Evolutionary conservation across 1,284 basidiomycete genomes (phyloP), one percentile per base, ranked within the genome.

Genomic region (Cystodermella granulosa): DNA sequence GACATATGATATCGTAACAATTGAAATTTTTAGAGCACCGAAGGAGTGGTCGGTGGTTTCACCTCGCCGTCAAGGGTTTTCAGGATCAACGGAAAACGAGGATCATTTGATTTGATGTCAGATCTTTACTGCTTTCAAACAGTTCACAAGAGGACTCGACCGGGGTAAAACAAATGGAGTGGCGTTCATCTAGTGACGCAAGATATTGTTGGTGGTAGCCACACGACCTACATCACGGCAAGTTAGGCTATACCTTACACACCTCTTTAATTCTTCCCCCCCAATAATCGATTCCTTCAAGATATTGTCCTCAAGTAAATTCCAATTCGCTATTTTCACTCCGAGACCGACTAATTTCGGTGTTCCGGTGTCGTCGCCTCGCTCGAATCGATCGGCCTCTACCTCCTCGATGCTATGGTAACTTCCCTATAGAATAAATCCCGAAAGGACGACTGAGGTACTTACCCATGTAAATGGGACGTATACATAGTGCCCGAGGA

Each of bases 141-240:
- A n/a, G n/a, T n/a, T n/a, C n/a, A n/a, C n/a, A n/a, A n/a, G n/a
- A n/a, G n/a, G n/a, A n/a, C n/a, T n/a, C n/a, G n/a, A n/a, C n/a
- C n/a, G n/a, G n/a, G n/a, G n/a, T n/a, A n/a, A n/a, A n/a, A n/a
- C n/a, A n/a, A n/a, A n/a, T n/a, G n/a, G n/a, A n/a, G n/a, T n/a
- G n/a, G n/a, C n/a, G n/a, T n/a, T n/a, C n/a, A n/a, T n/a, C n/a
- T n/a, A n/a, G n/a, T n/a, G n/a, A n/a, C n/a, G n/a, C n/a, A n/a
- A n/a, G n/a, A n/a, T n/a, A n/a, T n/a, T n/a, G n/a, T n/a, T 55
- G 26, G 47, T 45, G 20, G 42, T 53, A 6, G 65, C 64, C 40
- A 88, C 81, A 57, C 77, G 83, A 50, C 75, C 75, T 5, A 93
- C 87, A 58, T 89, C 87, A 40, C 93, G 76, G 64, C 90, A 96